Evolutionary conservation across 768 basidiomycete genomes (phyloP).

Genomic region (Boletus reticulatus): DNA sequence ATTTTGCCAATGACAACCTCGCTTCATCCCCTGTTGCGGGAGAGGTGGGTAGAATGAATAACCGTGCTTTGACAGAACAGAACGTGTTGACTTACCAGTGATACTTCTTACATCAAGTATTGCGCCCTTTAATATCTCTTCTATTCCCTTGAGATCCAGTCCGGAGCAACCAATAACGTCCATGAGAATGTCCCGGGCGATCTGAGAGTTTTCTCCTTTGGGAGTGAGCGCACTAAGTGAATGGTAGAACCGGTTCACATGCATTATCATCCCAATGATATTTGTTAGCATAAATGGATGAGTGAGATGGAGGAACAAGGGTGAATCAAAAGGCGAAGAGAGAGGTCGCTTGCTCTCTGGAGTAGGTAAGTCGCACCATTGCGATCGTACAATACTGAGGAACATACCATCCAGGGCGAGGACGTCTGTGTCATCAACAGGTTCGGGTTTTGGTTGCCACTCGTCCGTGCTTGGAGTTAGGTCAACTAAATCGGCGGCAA

Average conservation of each 20-base stretch:
- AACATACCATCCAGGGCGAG: conserved; percentile 25
- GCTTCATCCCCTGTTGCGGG: conserved; percentile 45
- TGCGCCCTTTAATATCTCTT: conserved; percentile 44
- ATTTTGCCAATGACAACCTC: conserved; percentile 55
- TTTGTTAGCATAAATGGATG: conserved; percentile 62
- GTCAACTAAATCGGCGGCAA: conserved; percentile 28
- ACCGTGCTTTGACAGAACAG: no score
- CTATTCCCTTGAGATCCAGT: conserved; percentile 54
- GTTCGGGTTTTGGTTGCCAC: conserved; percentile 25
- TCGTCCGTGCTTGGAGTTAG: conserved; percentile 8
- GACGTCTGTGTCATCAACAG: conserved; percentile 24
- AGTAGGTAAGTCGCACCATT: conserved; percentile 38
- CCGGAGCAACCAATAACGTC: conserved; percentile 67
- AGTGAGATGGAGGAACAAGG: conserved; percentile 55
- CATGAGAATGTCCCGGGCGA: conserved; percentile 59
- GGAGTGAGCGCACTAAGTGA: conserved; percentile 53
- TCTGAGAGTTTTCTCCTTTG: conserved; percentile 58
- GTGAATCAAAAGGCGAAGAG: conserved; percentile 28
- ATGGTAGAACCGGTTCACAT: conserved; percentile 58
- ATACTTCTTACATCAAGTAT: conserved; percentile 20
- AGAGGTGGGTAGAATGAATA: not conserved
- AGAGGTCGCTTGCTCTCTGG: conserved; percentile 16
- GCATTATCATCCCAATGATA: conserved; percentile 46
- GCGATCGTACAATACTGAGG: conserved; percentile 31
- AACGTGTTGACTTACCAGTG: conserved; percentile 22